Evolutionary conservation across 2,329 filamentous ascomycete genomes (phyloP).

Genomic region (Epichloe typhina): DNA sequence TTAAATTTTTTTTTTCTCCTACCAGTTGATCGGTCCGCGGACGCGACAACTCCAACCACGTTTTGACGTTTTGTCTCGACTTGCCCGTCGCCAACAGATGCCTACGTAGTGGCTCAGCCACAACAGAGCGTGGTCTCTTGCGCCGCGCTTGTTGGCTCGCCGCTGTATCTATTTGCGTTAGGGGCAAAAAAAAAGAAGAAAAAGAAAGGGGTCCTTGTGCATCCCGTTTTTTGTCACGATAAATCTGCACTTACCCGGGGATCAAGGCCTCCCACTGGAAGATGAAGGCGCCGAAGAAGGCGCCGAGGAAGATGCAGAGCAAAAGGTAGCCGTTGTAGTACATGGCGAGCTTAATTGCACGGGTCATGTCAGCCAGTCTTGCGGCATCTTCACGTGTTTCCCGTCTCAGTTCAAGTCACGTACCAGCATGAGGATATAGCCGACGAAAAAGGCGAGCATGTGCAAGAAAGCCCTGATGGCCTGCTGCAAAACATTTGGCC

Average conservation of each 20-base stretch:
- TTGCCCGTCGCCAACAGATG: no score
- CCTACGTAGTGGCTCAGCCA: constrained; percentile 13
- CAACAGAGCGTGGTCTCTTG: constrained; percentile 29
- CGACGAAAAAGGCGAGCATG: constrained; percentile 57
- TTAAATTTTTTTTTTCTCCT: no score
- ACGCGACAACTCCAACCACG: background rate
- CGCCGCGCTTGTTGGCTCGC: constrained; percentile 20
- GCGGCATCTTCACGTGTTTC: no score
- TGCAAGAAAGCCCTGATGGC: constrained; percentile 53
- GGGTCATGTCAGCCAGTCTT: background rate
- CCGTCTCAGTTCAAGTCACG: background rate
- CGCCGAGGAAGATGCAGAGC: constrained; percentile 67
- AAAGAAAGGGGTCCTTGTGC: no score
- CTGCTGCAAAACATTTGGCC: constrained; percentile 54
- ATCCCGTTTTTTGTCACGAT: background rate
- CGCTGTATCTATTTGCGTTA: background rate
- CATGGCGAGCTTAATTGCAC: constrained; percentile 29
- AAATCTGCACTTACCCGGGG: constrained; percentile 13
- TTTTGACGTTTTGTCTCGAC: no score
- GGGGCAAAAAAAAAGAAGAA: background rate
- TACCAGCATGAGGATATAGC: constrained; percentile 64
- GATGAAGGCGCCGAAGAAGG: constrained; percentile 57
- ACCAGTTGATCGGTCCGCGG: no score
- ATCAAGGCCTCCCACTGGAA: constrained; percentile 55
- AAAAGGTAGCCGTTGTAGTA: constrained; percentile 63